Percentiles rank a stretch among this genome's conserved stretches.
phyloP scores from a whole-genome alignment of 805 yeast genomes.

The Candida coquimbonensis region DNA sequence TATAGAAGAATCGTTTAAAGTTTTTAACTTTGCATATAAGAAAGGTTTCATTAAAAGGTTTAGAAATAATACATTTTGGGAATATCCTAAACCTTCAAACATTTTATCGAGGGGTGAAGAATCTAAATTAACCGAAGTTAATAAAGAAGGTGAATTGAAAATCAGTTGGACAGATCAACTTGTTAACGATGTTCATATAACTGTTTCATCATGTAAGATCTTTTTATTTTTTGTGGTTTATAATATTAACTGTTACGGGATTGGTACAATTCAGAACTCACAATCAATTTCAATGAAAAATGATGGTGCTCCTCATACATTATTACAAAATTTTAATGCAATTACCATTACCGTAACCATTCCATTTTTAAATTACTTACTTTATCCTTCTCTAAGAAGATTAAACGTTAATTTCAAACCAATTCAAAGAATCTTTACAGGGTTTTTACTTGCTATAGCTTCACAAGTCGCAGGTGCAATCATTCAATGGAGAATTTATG shows the following conservation, averaged over 20 bases:
- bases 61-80: slow-evolving; percentile 37
- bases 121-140: slow-evolving; percentile 4
- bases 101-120: slow-evolving; percentile 36
- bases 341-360: slow-evolving; percentile 68
- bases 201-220: slow-evolving; percentile 64
- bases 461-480: slow-evolving; percentile 38
- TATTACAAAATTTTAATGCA: slow-evolving; percentile 68
- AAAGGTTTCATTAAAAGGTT: slow-evolving; percentile 37
- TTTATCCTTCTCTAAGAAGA: slow-evolving; percentile 47
- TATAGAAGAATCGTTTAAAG: slow-evolving; percentile 34
- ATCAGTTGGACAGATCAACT: slow-evolving; percentile 55
- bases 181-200: slow-evolving; percentile 63
- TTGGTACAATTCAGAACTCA: slow-evolving; percentile 30
- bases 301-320: slow-evolving; percentile 74
- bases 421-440: slow-evolving; percentile 59
- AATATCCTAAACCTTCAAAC: slow-evolving; percentile 50
- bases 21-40: slow-evolving; percentile 33
- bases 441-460: slow-evolving; percentile 55
- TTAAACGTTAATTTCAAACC: slow-evolving; percentile 53
- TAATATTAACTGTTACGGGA: slow-evolving; percentile 66
- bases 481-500: slow-evolving; percentile 61
- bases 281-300: slow-evolving; percentile 67
- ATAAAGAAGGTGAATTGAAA: slow-evolving; percentile 15
- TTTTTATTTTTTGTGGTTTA: slow-evolving; percentile 63
- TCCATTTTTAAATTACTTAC: slow-evolving; percentile 53